phyloP scores from a whole-genome alignment of 805 yeast genomes.

The Suhomyces vadensis region DNA sequence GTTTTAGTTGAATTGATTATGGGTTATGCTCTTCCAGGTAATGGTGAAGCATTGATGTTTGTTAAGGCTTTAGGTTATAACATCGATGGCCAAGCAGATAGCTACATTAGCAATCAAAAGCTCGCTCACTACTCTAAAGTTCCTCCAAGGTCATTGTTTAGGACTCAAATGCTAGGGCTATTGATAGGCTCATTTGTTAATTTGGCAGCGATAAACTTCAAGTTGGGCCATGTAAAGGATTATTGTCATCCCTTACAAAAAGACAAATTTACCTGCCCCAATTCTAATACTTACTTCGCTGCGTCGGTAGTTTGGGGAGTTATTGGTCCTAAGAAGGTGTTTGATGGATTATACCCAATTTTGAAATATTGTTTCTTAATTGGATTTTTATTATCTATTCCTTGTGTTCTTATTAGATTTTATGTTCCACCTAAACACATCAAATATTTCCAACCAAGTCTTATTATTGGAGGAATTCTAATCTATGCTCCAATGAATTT shows the following conservation, averaged over 20 bases:
- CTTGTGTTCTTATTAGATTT: conserved; percentile 16
- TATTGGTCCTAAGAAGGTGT: conserved; percentile 38
- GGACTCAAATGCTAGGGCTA: conserved; percentile 27
- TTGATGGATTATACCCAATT: conserved; percentile 32
- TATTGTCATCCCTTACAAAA: conserved; percentile 45
- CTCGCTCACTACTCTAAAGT: conserved; percentile 26
- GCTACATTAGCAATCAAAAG: conserved; percentile 38
- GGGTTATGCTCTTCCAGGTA: conserved; percentile 32
- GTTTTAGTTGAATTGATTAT: conserved; percentile 21
- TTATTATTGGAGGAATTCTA: conserved; percentile 33
- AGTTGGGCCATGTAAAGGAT: conserved; percentile 30
- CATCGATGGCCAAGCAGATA: conserved; percentile 31
- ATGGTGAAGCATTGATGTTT: conserved; percentile 23
- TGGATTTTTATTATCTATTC: conserved; percentile 29
- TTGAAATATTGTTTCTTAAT: conserved; percentile 37
- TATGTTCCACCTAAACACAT: conserved; percentile 17
- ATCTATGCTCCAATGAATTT: conserved; percentile 34
- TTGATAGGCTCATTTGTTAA: conserved; percentile 25
- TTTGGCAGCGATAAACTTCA: conserved; percentile 31
- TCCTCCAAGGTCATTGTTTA: conserved; percentile 23
- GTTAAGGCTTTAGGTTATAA: conserved; percentile 26
- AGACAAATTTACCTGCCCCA: conserved; percentile 44
- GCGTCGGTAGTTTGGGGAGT: conserved; percentile 67
- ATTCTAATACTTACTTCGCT: conserved; percentile 40
- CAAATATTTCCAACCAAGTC: conserved; percentile 34